Conservation (phyloP, 2,329 filamentous ascomycete species). For the Dichotomopilus funicola region DNA sequence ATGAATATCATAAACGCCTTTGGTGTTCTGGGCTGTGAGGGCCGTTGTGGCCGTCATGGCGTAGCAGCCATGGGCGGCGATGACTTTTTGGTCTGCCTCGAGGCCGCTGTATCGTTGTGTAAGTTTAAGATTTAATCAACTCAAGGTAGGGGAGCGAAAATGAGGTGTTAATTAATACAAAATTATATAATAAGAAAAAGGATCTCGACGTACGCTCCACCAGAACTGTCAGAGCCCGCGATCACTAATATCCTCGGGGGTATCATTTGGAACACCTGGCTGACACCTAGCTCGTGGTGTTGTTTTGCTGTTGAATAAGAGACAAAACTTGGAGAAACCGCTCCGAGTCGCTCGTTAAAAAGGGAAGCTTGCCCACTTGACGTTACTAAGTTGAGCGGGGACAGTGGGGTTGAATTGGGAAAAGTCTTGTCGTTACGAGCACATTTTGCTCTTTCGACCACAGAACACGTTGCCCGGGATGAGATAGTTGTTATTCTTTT, state of each 20-base stretch:
- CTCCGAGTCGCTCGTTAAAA: too few species aligned
- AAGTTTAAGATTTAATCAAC: neutral
- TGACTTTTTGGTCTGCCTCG: slow-evolving; percentile 92
- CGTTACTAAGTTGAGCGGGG: too few species aligned
- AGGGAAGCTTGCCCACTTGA: too few species aligned
- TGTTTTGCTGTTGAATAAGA: too few species aligned
- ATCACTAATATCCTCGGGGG: slow-evolving; percentile 62
- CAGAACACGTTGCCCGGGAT: too few species aligned
- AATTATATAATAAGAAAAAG: neutral
- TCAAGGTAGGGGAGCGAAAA: neutral
- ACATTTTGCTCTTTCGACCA: too few species aligned
- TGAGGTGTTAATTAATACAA: neutral
- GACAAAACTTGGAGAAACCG: too few species aligned
- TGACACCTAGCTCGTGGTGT: too few species aligned
- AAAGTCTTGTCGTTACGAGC: too few species aligned
- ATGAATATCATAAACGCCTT: slow-evolving; percentile 75
- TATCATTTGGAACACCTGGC: slow-evolving; percentile 9
- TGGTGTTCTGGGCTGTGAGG: slow-evolving; percentile 92
- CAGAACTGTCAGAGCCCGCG: slow-evolving; percentile 84
- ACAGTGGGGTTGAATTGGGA: too few species aligned
- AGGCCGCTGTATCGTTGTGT: slow-evolving; percentile 57
- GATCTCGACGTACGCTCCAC: slow-evolving; percentile 61
- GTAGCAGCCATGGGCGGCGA: slow-evolving; percentile 87
- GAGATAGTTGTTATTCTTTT: too few species aligned
- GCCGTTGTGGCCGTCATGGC: slow-evolving; percentile 94